These are phyloP conservation scores for Boletus edulis DNA, from an alignment of 768 basidiomycete genomes.

Conservation along the genomic window DNA sequence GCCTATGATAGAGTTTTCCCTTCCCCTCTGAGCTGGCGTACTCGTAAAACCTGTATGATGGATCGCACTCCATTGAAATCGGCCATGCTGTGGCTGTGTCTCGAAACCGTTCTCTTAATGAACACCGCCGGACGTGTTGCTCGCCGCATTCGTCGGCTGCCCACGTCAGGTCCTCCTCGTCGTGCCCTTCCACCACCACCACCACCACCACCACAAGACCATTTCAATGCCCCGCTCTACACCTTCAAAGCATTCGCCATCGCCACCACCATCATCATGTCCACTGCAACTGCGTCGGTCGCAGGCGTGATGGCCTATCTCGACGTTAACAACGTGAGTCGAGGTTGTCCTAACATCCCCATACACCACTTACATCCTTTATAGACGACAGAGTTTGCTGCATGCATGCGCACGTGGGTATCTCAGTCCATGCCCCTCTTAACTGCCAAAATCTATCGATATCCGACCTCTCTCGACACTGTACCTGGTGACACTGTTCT, in stretches of 20 bases:
- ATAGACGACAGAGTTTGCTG: slow-evolving; percentile 60
- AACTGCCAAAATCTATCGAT: slow-evolving; percentile 50
- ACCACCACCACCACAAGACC: slow-evolving; percentile 8
- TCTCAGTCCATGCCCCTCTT: slow-evolving; percentile 48
- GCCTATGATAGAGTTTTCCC: no score
- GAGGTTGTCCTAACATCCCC: neutral
- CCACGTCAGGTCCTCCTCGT: no score
- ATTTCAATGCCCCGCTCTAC: slow-evolving; percentile 51
- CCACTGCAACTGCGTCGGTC: slow-evolving; percentile 43
- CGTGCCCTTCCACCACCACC: neutral
- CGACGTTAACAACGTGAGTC: slow-evolving; percentile 51
- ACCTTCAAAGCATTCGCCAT: slow-evolving; percentile 63
- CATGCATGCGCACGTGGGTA: slow-evolving; percentile 51
- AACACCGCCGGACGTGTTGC: no score
- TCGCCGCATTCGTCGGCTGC: no score
- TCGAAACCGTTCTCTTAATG: no score
- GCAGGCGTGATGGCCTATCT: slow-evolving; percentile 50
- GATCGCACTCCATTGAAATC: no score
- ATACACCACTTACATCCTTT: neutral
- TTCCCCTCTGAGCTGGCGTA: no score
- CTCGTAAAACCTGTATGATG: no score
- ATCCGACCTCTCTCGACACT: slow-evolving; percentile 24
- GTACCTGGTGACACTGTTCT: neutral
- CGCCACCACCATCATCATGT: slow-evolving; percentile 57
- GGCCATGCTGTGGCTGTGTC: no score